A percentile compares a stretch with the other conserved stretches of the same genome.
Evolutionary conservation across 2,329 filamentous ascomycete genomes (phyloP).

Genomic region (Penicillium rolfsii): DNA sequence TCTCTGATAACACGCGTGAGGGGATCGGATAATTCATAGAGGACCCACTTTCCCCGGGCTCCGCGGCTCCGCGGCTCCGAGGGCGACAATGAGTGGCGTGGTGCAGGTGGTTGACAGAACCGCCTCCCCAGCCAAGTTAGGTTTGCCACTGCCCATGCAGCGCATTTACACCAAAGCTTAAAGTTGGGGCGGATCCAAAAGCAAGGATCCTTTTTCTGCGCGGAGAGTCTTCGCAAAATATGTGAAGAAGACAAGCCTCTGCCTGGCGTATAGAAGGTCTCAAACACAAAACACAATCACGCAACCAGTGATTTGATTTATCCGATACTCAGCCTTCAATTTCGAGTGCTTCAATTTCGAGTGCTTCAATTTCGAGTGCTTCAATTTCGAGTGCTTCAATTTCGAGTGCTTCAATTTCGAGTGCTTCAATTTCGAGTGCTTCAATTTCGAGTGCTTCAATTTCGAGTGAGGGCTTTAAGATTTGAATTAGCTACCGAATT

Average conservation of each 20-base stretch:
- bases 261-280: background rate
- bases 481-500: background rate
- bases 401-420: background rate
- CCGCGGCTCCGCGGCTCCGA: background rate
- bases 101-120: background rate
- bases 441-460: background rate
- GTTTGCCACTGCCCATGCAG: background rate
- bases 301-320: background rate
- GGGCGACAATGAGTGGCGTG: background rate
- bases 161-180: background rate
- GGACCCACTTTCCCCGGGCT: background rate
- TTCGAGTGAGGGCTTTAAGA: background rate
- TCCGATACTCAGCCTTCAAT: background rate
- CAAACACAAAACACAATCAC: background rate
- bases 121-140: background rate
- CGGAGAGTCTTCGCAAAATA: background rate
- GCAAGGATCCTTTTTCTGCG: background rate
- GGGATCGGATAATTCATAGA: background rate
- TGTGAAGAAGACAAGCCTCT: background rate
- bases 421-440: background rate
- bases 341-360: background rate
- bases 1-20: background rate
- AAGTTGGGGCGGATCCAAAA: background rate
- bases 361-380: background rate
- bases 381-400: background rate